Conservation (phyloP, 129 eudicot genomes). For the Centella asiatica region DNA sequence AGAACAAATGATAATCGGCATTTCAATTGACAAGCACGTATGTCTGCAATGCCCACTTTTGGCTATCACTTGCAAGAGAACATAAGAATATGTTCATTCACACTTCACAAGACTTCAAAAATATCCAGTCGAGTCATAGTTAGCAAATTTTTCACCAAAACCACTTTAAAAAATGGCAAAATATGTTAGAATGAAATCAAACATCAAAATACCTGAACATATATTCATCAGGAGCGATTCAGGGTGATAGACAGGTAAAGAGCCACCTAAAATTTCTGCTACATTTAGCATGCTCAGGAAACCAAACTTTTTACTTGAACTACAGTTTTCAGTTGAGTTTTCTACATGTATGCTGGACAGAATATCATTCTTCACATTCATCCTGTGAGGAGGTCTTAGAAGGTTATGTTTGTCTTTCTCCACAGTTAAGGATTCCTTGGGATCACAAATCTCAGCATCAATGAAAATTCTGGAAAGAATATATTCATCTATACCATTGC, state of each 20-base stretch:
- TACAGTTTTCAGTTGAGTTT: slow-evolving; percentile 18
- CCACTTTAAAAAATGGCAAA: not conserved
- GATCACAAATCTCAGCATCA: slow-evolving; percentile 29
- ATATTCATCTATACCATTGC: slow-evolving; percentile 12
- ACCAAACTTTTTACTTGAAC: slow-evolving; percentile 19
- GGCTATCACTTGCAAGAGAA: too few relatives aligned
- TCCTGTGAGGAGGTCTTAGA: slow-evolving; percentile 23
- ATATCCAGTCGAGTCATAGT: not conserved
- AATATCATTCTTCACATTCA: slow-evolving; percentile 27
- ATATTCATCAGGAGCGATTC: slow-evolving; percentile 66
- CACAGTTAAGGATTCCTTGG: slow-evolving; percentile 21
- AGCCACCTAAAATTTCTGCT: slow-evolving; percentile 59
- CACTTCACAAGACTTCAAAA: too few relatives aligned
- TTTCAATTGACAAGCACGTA: too few relatives aligned
- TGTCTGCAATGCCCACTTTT: too few relatives aligned
- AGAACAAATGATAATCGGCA: too few relatives aligned
- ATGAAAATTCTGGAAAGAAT: slow-evolving; percentile 21
- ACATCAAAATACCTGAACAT: slow-evolving; percentile 51
- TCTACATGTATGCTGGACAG: slow-evolving; percentile 26
- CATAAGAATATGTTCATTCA: too few relatives aligned
- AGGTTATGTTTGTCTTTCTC: slow-evolving; percentile 17
- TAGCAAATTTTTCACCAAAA: not conserved
- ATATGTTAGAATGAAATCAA: slow-evolving; percentile 6
- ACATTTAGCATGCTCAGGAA: slow-evolving; percentile 45
- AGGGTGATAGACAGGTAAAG: slow-evolving; percentile 73